These are phyloP conservation scores for Trypanosoma brucei DNA, from an alignment of 208 protist genomes.

Conservation along the genomic window DNA sequence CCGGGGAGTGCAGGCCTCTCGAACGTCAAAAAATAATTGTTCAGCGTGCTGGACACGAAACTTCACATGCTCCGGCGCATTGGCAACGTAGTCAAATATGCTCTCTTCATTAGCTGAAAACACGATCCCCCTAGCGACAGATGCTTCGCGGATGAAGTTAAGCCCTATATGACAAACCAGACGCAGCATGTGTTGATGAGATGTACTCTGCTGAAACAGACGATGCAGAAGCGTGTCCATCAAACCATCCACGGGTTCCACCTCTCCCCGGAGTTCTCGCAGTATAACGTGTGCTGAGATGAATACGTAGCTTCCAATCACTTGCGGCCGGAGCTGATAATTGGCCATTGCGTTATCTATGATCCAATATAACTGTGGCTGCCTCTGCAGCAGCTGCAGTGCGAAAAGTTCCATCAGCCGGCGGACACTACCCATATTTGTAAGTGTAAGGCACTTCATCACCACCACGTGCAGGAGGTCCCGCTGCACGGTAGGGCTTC, in stretches of 20 bases:
- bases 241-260: slow-evolving; percentile 22
- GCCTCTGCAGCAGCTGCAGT: slow-evolving; percentile 52
- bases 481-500: slow-evolving; percentile 12
- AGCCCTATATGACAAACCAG: slow-evolving; percentile 85
- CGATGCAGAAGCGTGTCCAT: slow-evolving; percentile 52
- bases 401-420: slow-evolving; percentile 86
- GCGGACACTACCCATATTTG: slow-evolving; percentile 87
- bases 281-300: slow-evolving; percentile 66
- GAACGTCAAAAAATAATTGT: slow-evolving; percentile 68
- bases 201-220: slow-evolving; percentile 79
- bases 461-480: slow-evolving; percentile 43
- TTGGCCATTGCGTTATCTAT: slow-evolving; percentile 46
- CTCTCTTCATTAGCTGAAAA: slow-evolving; percentile 24
- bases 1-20: slow-evolving; percentile 44
- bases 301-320: slow-evolving; percentile 77
- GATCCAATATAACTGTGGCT: slow-evolving; percentile 49
- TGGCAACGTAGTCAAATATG: slow-evolving; percentile 67
- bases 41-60: slow-evolving; percentile 68
- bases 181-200: slow-evolving; percentile 88
- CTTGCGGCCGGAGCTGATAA: slow-evolving; percentile 71
- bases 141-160: slow-evolving; percentile 43
- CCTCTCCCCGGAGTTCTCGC: slow-evolving; percentile 26
- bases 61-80: slow-evolving; percentile 70
- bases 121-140: slow-evolving; percentile 20
- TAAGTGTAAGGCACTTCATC: slow-evolving; percentile 53